A percentile compares a stretch with the other conserved stretches of the same genome.
phyloP scores from a whole-genome alignment of 176 grass and related monocot genomes.

The Zoysia japonica region DNA sequence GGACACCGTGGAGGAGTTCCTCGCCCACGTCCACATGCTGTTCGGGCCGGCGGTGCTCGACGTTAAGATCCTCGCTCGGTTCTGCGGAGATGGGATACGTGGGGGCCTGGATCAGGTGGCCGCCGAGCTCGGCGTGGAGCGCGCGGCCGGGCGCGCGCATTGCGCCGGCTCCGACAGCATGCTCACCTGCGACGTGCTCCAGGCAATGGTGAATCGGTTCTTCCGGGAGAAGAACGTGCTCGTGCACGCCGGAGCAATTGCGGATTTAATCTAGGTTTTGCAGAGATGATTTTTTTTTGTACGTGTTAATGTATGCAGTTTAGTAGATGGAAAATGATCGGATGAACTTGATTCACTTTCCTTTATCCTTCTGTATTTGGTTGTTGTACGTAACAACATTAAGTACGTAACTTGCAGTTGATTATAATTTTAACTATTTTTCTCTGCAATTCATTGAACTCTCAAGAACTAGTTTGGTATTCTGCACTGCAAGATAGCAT shows the following conservation, averaged over 20 bases:
- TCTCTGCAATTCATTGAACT: too few species aligned
- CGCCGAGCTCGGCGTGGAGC: constrained; percentile 10
- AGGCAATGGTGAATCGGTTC: neutral
- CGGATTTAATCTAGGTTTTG: neutral
- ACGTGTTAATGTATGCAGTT: too few species aligned
- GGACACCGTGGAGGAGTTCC: constrained; percentile 33
- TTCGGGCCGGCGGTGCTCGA: constrained; percentile 41
- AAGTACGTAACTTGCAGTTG: too few species aligned
- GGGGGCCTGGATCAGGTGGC: constrained; percentile 39
- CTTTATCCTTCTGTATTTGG: too few species aligned
- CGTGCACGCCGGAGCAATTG: constrained; percentile 27
- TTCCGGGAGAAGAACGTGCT: neutral
- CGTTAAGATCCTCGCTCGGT: constrained; percentile 42
- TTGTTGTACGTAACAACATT: too few species aligned
- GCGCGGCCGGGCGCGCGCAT: constrained; percentile 35
- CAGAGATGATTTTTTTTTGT: too few species aligned
- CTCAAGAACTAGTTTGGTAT: too few species aligned
- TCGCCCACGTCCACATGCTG: neutral
- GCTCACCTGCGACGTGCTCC: constrained; percentile 43
- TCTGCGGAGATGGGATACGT: neutral
- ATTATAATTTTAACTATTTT: too few species aligned
- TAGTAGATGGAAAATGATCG: too few species aligned
- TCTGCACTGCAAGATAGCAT: too few species aligned
- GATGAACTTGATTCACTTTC: too few species aligned
- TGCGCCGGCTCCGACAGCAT: constrained; percentile 52